Conservation (phyloP, 257 asterid genomes). For the Solanum pennellii region DNA sequence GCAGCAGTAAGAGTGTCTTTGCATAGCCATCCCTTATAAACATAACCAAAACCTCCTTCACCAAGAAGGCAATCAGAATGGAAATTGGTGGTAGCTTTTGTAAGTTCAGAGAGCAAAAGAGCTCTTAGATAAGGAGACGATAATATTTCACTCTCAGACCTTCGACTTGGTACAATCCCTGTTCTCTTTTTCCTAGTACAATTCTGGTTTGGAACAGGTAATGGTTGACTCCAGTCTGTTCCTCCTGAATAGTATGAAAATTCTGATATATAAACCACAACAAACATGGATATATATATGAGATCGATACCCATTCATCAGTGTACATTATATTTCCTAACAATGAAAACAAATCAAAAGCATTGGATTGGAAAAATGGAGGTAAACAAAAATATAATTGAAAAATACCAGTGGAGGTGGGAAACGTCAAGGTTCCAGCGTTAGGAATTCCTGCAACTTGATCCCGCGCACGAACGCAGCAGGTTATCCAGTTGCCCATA, state of each 20-base stretch:
- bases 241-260: slow-evolving; percentile 5
- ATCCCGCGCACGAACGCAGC: not conserved
- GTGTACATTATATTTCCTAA: not conserved
- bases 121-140: slow-evolving; percentile 26
- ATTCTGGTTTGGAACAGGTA: slow-evolving; percentile 17
- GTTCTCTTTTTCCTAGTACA: not conserved
- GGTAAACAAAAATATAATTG: not conserved
- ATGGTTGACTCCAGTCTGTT: slow-evolving; percentile 17
- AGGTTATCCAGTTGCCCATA: slow-evolving; percentile 2
- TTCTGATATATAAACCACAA: not conserved
- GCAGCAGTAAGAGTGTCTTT: slow-evolving; percentile 9
- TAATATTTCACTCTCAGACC: slow-evolving; percentile 23
- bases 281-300: not conserved
- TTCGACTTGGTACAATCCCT: slow-evolving; percentile 1
- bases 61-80: slow-evolving; percentile 16
- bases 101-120: slow-evolving; percentile 17
- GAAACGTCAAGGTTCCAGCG: not conserved
- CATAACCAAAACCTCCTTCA: slow-evolving; percentile 39
- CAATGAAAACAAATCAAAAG: not conserved
- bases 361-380: not conserved
- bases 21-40: slow-evolving; percentile 30
- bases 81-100: slow-evolving; percentile 17
- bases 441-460: not conserved
- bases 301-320: not conserved
- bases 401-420: not conserved